Evolutionary conservation across 805 yeast species (phyloP).

Genomic region (Spencermartinsiella europaea): DNA sequence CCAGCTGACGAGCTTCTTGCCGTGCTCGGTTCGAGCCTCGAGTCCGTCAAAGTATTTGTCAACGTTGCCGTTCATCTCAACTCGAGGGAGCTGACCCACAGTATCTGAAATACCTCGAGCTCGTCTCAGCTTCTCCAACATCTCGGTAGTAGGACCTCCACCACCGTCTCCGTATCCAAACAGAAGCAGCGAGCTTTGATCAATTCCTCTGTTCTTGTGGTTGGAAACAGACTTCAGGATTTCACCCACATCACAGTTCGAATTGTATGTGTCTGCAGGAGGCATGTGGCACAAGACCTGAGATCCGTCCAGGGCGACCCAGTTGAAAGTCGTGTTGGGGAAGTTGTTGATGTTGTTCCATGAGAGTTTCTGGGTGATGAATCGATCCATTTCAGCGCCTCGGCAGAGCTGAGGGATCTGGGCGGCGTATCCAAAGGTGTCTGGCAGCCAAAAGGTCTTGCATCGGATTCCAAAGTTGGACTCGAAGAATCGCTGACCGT

Average conservation of each 20-base stretch:
- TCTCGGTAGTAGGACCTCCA: constrained; percentile 91
- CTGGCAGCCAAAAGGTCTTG: constrained; percentile 87
- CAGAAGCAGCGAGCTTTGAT: constrained; percentile 70
- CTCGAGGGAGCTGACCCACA: constrained; percentile 72
- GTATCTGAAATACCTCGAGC: constrained; percentile 80
- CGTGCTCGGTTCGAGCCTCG: constrained; percentile 55
- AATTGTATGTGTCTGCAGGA: constrained; percentile 91
- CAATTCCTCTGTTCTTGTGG: constrained; percentile 75
- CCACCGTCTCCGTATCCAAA: constrained; percentile 98
- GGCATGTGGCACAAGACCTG: constrained; percentile 96
- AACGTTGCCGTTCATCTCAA: constrained; percentile 70
- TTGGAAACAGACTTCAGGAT: constrained; percentile 70
- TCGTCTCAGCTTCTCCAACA: constrained; percentile 85
- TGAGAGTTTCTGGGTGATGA: constrained; percentile 84
- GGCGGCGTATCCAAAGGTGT: constrained; percentile 91
- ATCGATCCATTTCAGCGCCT: constrained; percentile 70
- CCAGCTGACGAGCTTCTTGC: constrained; percentile 73
- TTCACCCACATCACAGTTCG: constrained; percentile 86
- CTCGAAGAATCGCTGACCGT: constrained; percentile 81
- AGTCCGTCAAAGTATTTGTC: constrained; percentile 69
- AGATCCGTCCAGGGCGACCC: constrained; percentile 90
- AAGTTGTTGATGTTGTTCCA: constrained; percentile 93
- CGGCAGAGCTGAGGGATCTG: constrained; percentile 91
- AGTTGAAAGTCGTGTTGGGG: constrained; percentile 85
- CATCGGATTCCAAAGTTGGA: constrained; percentile 71